phyloP scores from a whole-genome alignment of 768 basidiomycete species.

The Podaxis rugospora region DNA sequence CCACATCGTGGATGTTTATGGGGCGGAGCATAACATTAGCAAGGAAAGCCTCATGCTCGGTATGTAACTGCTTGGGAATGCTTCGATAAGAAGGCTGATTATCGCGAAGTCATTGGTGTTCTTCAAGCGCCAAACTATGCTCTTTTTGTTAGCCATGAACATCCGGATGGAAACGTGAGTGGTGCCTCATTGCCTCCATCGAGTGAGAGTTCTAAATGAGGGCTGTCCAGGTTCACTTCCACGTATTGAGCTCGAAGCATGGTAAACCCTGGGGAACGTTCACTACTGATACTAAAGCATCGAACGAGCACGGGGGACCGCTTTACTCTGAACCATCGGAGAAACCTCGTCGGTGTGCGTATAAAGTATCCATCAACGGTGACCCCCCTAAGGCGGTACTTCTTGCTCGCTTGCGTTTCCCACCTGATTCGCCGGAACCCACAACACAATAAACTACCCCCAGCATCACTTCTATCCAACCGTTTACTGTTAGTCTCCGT shows the following conservation, averaged over 20 bases:
- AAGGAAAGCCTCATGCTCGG: constrained; percentile 59
- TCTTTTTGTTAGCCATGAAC: constrained; percentile 69
- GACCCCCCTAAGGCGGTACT: constrained; percentile 13
- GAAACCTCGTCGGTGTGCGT: constrained; percentile 5
- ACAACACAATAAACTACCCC: constrained; percentile 4
- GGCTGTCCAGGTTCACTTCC: constrained; percentile 54
- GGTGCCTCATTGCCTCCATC: constrained; percentile 4
- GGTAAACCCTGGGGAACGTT: constrained; percentile 76
- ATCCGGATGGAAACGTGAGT: constrained; percentile 38
- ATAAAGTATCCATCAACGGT: constrained; percentile 12
- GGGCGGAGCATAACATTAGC: constrained; percentile 39
- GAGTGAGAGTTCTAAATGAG: background rate
- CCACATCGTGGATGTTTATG: constrained; percentile 55
- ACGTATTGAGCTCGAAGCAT: constrained; percentile 50
- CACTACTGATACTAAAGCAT: constrained; percentile 47
- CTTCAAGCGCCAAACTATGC: constrained; percentile 70
- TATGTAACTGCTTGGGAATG: constrained; percentile 16
- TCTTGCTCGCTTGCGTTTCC: constrained; percentile 13
- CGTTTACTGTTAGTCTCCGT: background rate
- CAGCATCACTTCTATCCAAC: background rate
- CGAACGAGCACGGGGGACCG: constrained; percentile 23
- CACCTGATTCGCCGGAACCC: constrained; percentile 7
- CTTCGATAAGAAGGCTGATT: background rate
- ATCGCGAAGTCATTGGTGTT: constrained; percentile 53
- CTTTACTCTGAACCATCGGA: constrained; percentile 1